A percentile compares a stretch with the other conserved stretches of the same genome.
phyloP scores from a whole-genome alignment of 2,329 filamentous ascomycete species.

The Fonsecaea pugnacius region DNA sequence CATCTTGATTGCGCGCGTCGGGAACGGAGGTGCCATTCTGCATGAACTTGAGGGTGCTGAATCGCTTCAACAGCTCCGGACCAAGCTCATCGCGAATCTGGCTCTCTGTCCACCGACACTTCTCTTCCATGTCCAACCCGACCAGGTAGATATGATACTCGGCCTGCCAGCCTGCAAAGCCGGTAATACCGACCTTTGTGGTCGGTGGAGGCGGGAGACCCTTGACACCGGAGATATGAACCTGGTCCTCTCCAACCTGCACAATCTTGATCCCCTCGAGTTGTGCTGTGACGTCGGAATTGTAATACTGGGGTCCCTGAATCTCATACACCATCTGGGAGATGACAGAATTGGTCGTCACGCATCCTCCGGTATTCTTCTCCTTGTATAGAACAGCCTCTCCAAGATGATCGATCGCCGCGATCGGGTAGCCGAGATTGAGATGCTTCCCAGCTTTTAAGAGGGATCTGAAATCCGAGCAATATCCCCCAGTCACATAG shows the following conservation, averaged over 20 bases:
- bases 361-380: conserved; percentile 27
- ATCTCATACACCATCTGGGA: conserved; percentile 54
- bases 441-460: conserved; percentile 35
- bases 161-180: conserved; percentile 47
- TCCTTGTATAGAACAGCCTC: conserved; percentile 30
- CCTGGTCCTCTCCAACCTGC: conserved; percentile 48
- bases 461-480: conserved; percentile 50
- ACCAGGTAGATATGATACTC: conserved; percentile 47
- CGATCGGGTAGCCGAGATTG: conserved; percentile 40
- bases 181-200: conserved; percentile 51
- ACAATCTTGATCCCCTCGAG: conserved; percentile 45
- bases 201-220: conserved; percentile 49
- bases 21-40: conserved; percentile 26
- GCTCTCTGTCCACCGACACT: conserved; percentile 44
- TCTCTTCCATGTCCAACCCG: conserved; percentile 47
- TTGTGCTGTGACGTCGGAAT: conserved; percentile 55
- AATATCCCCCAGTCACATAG: conserved; percentile 49
- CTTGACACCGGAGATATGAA: conserved; percentile 50
- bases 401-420: conserved; percentile 33
- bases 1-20: conserved; percentile 43
- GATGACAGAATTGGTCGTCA: conserved; percentile 28
- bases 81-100: conserved; percentile 45
- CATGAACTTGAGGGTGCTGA: conserved; percentile 30
- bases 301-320: conserved; percentile 55
- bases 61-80: conserved; percentile 29